phyloP scores from a whole-genome alignment of 2,329 filamentous ascomycete species.

The Arthrobotrys sphaeroides region DNA sequence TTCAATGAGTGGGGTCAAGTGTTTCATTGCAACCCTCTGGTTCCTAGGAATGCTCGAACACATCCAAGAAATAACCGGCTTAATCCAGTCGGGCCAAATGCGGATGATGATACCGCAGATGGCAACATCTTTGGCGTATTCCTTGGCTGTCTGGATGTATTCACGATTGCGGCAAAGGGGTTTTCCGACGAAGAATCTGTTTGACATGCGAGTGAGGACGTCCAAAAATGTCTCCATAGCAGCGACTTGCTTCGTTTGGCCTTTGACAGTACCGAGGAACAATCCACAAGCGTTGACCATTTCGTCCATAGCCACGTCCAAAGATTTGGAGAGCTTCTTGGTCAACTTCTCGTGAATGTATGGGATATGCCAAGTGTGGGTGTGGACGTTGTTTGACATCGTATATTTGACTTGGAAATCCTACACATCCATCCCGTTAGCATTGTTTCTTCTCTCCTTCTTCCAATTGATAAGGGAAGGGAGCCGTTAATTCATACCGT shows the following conservation, averaged over 20 bases:
- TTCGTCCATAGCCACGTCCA: constrained; percentile 43
- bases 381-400: constrained; percentile 41
- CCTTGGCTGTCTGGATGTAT: constrained; percentile 45
- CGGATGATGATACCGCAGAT: constrained; percentile 43
- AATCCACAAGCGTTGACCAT: constrained; percentile 42
- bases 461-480: background rate
- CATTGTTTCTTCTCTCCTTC: no score
- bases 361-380: constrained; percentile 42
- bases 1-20: constrained; percentile 35
- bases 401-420: constrained; percentile 52
- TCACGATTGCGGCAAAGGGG: constrained; percentile 43
- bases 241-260: constrained; percentile 21
- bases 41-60: constrained; percentile 47
- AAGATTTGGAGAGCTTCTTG: constrained; percentile 43
- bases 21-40: constrained; percentile 35
- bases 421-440: constrained; percentile 6
- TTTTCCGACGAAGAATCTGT: constrained; percentile 48
- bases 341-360: constrained; percentile 48
- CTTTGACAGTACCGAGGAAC: constrained; percentile 35
- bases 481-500: constrained; percentile 12
- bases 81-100: constrained; percentile 42
- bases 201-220: constrained; percentile 46
- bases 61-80: constrained; percentile 19
- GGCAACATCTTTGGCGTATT: constrained; percentile 51
- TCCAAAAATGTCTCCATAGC: constrained; percentile 45